phyloP scores from a whole-genome alignment of 2,329 filamentous ascomycete species.

The Stenocarpella maydis region DNA sequence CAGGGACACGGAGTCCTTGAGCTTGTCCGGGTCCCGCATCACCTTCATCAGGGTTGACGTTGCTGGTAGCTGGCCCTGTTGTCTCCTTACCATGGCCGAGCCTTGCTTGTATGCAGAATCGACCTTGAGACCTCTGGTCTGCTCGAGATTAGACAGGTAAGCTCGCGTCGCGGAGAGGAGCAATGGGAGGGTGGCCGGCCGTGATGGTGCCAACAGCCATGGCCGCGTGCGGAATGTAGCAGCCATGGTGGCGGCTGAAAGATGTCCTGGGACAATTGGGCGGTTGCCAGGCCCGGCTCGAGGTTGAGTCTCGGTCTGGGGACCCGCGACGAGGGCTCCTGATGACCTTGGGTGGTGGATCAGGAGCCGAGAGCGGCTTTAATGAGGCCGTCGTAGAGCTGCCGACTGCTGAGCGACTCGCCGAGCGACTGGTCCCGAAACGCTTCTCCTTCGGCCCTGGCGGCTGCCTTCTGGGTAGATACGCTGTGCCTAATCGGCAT shows the following conservation, averaged over 20 bases:
- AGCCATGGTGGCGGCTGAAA: constrained; percentile 23
- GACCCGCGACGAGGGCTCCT: not conserved
- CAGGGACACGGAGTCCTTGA: not conserved
- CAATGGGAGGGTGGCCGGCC: not conserved
- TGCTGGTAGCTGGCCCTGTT: constrained; percentile 21
- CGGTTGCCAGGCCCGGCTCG: not conserved
- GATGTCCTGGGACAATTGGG: not conserved
- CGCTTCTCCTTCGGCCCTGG: constrained; percentile 15
- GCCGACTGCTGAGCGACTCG: not conserved
- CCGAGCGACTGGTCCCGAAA: not conserved
- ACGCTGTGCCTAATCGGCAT: not conserved
- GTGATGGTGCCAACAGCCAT: constrained; percentile 14
- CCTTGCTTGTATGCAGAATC: constrained; percentile 22
- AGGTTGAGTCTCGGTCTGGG: not conserved
- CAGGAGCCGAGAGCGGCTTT: not conserved
- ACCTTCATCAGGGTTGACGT: constrained; percentile 13
- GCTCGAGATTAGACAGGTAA: constrained; percentile 20
- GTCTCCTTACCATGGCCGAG: not conserved
- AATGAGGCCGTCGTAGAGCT: not conserved
- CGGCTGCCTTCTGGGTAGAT: not conserved
- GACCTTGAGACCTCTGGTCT: constrained; percentile 21
- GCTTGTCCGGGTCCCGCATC: not conserved
- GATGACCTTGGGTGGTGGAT: not conserved
- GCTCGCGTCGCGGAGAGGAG: constrained; percentile 15
- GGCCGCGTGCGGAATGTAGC: constrained; percentile 36